These are phyloP conservation scores for Chrysopogon serrulatus DNA, from an alignment of 176 grass and related monocot species.

Conservation along the genomic window DNA sequence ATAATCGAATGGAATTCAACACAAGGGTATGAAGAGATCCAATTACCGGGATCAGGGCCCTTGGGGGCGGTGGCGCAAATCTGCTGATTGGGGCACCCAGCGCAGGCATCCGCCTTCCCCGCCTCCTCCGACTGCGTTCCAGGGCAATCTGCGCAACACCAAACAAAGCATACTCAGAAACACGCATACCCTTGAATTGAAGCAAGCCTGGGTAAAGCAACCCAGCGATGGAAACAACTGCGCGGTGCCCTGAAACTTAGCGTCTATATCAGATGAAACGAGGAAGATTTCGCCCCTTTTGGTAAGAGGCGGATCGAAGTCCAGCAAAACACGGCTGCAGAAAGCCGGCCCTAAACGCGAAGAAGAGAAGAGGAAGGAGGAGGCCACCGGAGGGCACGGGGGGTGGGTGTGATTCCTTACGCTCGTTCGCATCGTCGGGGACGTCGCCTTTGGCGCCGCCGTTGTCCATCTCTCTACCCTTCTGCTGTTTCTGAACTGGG, in stretches of 20 bases:
- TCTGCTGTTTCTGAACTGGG: background rate
- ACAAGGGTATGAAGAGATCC: background rate
- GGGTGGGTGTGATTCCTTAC: conserved; percentile 28
- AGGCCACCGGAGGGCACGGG: background rate
- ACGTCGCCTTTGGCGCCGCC: conserved; percentile 44
- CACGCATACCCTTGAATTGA: background rate
- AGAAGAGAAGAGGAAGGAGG: background rate
- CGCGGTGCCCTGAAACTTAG: no score
- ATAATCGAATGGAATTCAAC: background rate
- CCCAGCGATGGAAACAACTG: background rate
- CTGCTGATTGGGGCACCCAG: conserved; percentile 89
- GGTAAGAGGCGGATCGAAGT: background rate
- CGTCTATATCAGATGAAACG: background rate
- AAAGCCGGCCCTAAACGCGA: background rate
- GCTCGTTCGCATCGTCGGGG: conserved; percentile 78
- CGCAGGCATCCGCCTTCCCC: conserved; percentile 79
- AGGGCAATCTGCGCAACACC: conserved; percentile 60
- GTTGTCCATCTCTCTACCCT: conserved; percentile 19
- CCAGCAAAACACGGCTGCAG: background rate
- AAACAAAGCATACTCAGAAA: background rate
- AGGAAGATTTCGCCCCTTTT: background rate
- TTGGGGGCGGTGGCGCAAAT: conserved; percentile 87
- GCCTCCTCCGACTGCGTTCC: conserved; percentile 75
- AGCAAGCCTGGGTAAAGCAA: background rate
- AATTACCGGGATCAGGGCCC: conserved; percentile 84